Base-by-base conservation (phyloP, 805 yeast species). In the Naumovozyma dairenensis region DNA sequence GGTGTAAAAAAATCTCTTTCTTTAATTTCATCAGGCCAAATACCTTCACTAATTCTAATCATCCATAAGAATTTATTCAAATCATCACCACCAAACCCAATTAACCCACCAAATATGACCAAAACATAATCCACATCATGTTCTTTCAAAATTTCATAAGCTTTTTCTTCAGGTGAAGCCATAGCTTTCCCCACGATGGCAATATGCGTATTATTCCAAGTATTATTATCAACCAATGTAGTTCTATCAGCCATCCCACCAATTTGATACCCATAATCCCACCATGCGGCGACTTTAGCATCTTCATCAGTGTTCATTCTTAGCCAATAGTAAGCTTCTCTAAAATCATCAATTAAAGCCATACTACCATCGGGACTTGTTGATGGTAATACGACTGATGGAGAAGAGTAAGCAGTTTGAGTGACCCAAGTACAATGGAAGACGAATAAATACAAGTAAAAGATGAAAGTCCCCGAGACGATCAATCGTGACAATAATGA, bases 201-300 rank as follows among this genome's bases (percentile, higher is more conserved):
- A 61, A 92, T 93, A 59, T 92, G 99, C 3, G 98, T 92, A 67
- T 92, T 92, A 60, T 92, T 92, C 98, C 99, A 92, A 8, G 99
- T 92, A 65, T 92, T 92, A 72, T 92, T 92, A 61, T 92, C 99
- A 25, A 93, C 99, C 48, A 92, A 69, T 5, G 99, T 92, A 44
- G 97, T 89, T 55, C 99, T 76, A 63, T 92, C 98, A 29, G 98
- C 98, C 97, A 92, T 92, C 43, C 99, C 99, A 49, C 98, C 98
- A 52, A 92, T 92, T 67, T 92, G 99, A 62, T 92, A 92, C 35
- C 99, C 99, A 55, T 93, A 93, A 67, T 93, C 98, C 99, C 99
- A 92, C 98, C 99, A 92, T 8, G 96, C 80, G 80, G 93, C 85
- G 40, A 92, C 81, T 60, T 83, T 87, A 22, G 96, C 82, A 57